These are phyloP conservation scores for Nakazawaea ernobii DNA, from an alignment of 805 yeast genomes.

Conservation along the genomic window DNA sequence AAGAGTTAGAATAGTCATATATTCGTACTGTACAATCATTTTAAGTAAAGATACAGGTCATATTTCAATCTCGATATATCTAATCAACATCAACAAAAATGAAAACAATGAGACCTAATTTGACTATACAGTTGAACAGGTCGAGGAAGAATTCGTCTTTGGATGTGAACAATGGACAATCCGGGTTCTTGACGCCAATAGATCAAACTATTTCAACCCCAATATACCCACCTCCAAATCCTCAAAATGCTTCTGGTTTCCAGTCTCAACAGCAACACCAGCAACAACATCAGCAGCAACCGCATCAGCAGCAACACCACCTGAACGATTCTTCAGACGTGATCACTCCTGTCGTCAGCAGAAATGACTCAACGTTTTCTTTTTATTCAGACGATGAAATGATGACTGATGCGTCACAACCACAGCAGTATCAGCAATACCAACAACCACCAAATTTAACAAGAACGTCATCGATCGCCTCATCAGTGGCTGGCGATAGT, in stretches of 20 bases:
- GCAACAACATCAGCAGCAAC: conserved; percentile 1
- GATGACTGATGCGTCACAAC: conserved; percentile 6
- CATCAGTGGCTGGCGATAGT: conserved; percentile 11
- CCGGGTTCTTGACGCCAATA: conserved; percentile 13
- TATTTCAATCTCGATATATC: not conserved
- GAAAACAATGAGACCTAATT: conserved; percentile 15
- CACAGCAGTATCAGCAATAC: not conserved
- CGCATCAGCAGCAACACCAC: conserved; percentile 1
- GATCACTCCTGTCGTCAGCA: conserved; percentile 8
- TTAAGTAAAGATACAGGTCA: not conserved
- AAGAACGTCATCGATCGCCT: conserved; percentile 10
- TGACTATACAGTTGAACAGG: conserved; percentile 11
- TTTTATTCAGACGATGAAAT: conserved; percentile 14
- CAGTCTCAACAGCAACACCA: not conserved
- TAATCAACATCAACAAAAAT: not conserved
- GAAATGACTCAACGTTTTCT: conserved; percentile 12
- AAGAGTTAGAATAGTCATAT: too few relatives aligned
- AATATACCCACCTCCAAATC: conserved; percentile 10
- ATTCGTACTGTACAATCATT: not conserved
- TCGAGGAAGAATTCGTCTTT: conserved; percentile 13
- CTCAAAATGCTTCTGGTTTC: conserved; percentile 1
- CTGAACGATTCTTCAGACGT: not conserved
- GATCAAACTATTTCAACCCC: conserved; percentile 13
- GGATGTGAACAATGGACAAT: conserved; percentile 3
- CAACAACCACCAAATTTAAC: conserved; percentile 4